Percentiles rank a stretch among this genome's conserved stretches.
These are phyloP conservation scores for Ophiostoma sp. DNA, from an alignment of 2,329 filamentous ascomycete genomes.

Conservation along the genomic window DNA sequence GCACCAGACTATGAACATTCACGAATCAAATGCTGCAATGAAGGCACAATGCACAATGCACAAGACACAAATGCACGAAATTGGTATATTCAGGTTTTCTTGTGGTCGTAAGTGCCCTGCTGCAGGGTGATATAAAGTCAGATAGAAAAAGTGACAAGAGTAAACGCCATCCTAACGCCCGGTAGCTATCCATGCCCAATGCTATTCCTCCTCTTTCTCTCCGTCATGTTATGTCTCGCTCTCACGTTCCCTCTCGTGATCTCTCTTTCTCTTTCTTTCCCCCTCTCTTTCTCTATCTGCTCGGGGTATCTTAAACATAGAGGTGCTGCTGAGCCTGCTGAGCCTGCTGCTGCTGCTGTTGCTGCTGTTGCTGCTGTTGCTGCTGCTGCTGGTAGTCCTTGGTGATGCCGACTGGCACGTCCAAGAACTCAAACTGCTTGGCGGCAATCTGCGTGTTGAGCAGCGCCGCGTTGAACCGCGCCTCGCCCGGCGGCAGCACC, in stretches of 20 bases:
- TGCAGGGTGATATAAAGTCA: conserved; percentile 5
- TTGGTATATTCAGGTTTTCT: neutral
- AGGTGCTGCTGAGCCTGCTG: conserved; percentile 7
- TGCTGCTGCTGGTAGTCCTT: conserved; percentile 24
- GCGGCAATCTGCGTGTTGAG: conserved; percentile 85
- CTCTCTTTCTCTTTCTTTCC: too few species aligned
- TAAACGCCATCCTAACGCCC: conserved; percentile 1
- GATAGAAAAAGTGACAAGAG: neutral
- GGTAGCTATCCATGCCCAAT: neutral
- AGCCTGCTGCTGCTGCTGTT: conserved; percentile 13
- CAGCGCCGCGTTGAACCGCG: conserved; percentile 82
- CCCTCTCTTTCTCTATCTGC: neutral
- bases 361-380: conserved; percentile 9
- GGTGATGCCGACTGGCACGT: conserved; percentile 43
- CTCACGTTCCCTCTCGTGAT: neutral
- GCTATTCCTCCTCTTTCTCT: neutral
- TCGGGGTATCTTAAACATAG: neutral
- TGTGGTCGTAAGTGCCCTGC: conserved; percentile 11
- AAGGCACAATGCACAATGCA: neutral
- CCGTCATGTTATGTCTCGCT: neutral
- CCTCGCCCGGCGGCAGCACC: conserved; percentile 83
- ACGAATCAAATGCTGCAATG: too few species aligned
- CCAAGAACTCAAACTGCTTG: conserved; percentile 68
- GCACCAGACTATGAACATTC: too few species aligned
- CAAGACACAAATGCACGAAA: neutral